Conservation (phyloP, 179 eudicot species). For the Spinacia oleracea region DNA sequence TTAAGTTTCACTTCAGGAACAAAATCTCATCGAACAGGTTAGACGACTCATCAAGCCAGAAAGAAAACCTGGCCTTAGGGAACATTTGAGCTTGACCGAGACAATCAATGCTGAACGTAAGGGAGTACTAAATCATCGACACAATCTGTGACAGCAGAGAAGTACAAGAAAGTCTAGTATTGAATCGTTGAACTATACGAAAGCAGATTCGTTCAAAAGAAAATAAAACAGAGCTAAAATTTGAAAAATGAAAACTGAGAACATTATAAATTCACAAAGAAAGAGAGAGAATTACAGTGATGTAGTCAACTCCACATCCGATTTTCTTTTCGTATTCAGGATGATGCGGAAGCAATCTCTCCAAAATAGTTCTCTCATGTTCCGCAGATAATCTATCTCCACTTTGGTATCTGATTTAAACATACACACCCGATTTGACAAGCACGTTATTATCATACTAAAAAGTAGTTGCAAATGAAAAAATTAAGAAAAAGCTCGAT, state of each 20-base stretch:
- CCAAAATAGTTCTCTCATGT: slow-evolving; percentile 76
- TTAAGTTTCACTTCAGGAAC: too few species aligned
- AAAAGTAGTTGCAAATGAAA: neutral
- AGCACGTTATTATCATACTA: neutral
- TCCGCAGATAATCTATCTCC: slow-evolving; percentile 81
- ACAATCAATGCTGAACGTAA: too few species aligned
- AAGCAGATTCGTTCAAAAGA: neutral
- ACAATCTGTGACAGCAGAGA: too few species aligned
- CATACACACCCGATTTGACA: slow-evolving; percentile 2
- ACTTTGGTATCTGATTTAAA: slow-evolving; percentile 59
- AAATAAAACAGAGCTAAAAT: neutral
- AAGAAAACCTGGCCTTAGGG: too few species aligned
- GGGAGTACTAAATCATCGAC: too few species aligned
- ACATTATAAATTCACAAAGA: neutral
- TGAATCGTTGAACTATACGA: too few species aligned
- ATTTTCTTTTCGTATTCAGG: slow-evolving; percentile 83
- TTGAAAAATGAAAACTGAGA: neutral
- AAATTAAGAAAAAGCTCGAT: neutral
- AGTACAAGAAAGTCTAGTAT: too few species aligned
- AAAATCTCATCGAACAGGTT: too few species aligned
- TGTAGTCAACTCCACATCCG: slow-evolving; percentile 80
- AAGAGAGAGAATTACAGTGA: slow-evolving; percentile 59
- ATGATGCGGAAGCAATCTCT: slow-evolving; percentile 82
- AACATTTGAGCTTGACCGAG: too few species aligned
- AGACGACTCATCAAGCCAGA: too few species aligned